phyloP scores from a whole-genome alignment of 306 rosid species.

The Glycine tomentella region DNA sequence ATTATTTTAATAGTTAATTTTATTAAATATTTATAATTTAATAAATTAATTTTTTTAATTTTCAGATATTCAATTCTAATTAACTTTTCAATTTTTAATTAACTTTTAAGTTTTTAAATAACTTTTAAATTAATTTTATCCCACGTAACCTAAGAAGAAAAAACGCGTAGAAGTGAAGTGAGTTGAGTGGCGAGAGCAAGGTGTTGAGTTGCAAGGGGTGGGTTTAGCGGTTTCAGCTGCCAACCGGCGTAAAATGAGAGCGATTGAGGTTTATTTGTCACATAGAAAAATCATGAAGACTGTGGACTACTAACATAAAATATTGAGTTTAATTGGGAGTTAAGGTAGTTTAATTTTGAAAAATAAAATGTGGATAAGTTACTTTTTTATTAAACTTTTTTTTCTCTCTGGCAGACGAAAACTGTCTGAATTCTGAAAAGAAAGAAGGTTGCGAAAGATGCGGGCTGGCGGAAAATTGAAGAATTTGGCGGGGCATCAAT shows the following conservation, averaged over 20 bases:
- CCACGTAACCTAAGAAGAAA: too few species aligned
- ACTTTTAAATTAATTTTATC: too few species aligned
- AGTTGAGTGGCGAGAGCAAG: slow-evolving; percentile 25
- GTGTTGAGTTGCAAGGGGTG: slow-evolving; percentile 51
- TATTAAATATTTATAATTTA: too few species aligned
- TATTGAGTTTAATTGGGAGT: not conserved
- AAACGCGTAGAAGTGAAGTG: slow-evolving; percentile 7
- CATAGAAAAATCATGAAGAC: not conserved
- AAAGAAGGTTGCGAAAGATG: slow-evolving; percentile 74
- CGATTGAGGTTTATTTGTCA: slow-evolving; percentile 10
- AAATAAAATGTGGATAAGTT: not conserved
- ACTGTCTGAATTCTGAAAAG: slow-evolving; percentile 57
- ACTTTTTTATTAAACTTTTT: too few species aligned
- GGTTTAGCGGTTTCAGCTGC: slow-evolving; percentile 52
- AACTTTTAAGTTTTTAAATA: too few species aligned
- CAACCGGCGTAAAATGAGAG: slow-evolving; percentile 55
- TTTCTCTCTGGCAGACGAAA: slow-evolving; percentile 46
- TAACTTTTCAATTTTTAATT: too few species aligned
- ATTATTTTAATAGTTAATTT: too few species aligned
- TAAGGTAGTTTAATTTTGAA: not conserved
- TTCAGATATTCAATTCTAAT: too few species aligned
- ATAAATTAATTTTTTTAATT: too few species aligned
- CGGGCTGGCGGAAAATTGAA: slow-evolving; percentile 63
- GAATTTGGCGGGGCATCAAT: slow-evolving; percentile 43
- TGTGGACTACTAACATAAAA: not conserved